Conservation (phyloP, 169 alveolate genomes). For the Eimeria falciformis region DNA sequence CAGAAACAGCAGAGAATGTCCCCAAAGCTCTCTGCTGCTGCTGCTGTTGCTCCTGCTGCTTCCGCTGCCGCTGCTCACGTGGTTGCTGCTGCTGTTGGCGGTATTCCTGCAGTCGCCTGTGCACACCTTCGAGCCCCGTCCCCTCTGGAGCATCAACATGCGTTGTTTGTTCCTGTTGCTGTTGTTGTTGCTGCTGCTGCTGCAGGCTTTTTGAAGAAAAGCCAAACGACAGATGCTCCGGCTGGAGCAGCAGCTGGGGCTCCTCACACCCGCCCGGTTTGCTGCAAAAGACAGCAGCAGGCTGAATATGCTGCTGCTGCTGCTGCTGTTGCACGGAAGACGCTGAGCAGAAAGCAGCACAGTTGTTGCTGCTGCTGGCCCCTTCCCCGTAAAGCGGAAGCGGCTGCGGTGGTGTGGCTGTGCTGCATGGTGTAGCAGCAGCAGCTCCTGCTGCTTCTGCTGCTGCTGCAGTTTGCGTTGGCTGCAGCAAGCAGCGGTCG, state of each 20-base stretch:
- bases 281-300: background rate
- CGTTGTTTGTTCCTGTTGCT: slow-evolving; percentile 6
- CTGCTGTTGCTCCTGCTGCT: slow-evolving; percentile 25
- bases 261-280: background rate
- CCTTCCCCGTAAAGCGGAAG: background rate
- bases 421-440: background rate
- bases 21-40: slow-evolving; percentile 24
- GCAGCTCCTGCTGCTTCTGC: slow-evolving; percentile 37
- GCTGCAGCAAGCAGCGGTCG: slow-evolving; percentile 5
- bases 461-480: background rate
- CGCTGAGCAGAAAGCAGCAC: background rate
- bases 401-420: slow-evolving; percentile 20
- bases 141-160: no score
- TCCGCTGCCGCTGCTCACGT: no score
- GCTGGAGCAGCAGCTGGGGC: slow-evolving; percentile 18
- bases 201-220: background rate
- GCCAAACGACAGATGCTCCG: background rate
- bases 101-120: slow-evolving; percentile 1
- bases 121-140: slow-evolving; percentile 17
- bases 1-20: slow-evolving; percentile 7
- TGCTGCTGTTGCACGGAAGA: slow-evolving; percentile 22
- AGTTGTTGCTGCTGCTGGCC: slow-evolving; percentile 37
- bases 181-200: slow-evolving; percentile 45
- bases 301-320: slow-evolving; percentile 50
- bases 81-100: slow-evolving; percentile 42